Conservation (phyloP, 768 basidiomycete genomes). For the Calvatia gigantea region DNA sequence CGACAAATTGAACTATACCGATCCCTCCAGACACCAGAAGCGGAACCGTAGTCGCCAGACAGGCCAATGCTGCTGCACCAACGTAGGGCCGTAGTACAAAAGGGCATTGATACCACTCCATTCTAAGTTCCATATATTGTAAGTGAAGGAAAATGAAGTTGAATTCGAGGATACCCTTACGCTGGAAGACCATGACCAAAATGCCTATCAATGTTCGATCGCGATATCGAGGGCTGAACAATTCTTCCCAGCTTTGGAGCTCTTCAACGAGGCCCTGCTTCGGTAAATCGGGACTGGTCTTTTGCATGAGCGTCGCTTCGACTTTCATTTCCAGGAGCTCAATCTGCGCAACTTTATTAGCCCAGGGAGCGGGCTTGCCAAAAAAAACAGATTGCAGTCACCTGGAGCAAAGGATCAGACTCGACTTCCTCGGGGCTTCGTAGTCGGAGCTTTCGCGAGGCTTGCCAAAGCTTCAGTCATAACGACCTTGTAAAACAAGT, state of each 20-base stretch:
- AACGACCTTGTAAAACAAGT: slow-evolving; percentile 50
- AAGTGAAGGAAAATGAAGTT: not conserved
- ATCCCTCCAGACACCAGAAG: slow-evolving; percentile 76
- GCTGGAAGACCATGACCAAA: slow-evolving; percentile 81
- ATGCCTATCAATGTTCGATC: slow-evolving; percentile 67
- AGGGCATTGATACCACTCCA: slow-evolving; percentile 88
- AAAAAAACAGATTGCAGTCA: slow-evolving; percentile 15
- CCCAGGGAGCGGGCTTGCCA: not conserved
- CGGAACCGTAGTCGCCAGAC: slow-evolving; percentile 50
- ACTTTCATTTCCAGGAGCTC: slow-evolving; percentile 78
- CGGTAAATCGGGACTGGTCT: slow-evolving; percentile 16
- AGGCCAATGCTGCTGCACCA: slow-evolving; percentile 65
- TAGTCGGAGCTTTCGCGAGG: slow-evolving; percentile 53
- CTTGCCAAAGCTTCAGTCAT: slow-evolving; percentile 56
- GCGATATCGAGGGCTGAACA: slow-evolving; percentile 53
- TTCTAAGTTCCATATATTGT: slow-evolving; percentile 39
- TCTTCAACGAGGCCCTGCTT: slow-evolving; percentile 28
- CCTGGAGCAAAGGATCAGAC: slow-evolving; percentile 51
- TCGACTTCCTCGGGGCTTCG: slow-evolving; percentile 41
- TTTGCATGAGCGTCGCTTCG: slow-evolving; percentile 51
- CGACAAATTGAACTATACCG: slow-evolving; percentile 73
- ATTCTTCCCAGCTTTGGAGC: slow-evolving; percentile 46
- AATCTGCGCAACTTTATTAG: slow-evolving; percentile 39
- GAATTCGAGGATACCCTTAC: slow-evolving; percentile 34
- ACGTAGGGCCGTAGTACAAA: slow-evolving; percentile 76